Conservation (phyloP, 2,329 filamentous ascomycete genomes). For the Aspergillus sp. region DNA sequence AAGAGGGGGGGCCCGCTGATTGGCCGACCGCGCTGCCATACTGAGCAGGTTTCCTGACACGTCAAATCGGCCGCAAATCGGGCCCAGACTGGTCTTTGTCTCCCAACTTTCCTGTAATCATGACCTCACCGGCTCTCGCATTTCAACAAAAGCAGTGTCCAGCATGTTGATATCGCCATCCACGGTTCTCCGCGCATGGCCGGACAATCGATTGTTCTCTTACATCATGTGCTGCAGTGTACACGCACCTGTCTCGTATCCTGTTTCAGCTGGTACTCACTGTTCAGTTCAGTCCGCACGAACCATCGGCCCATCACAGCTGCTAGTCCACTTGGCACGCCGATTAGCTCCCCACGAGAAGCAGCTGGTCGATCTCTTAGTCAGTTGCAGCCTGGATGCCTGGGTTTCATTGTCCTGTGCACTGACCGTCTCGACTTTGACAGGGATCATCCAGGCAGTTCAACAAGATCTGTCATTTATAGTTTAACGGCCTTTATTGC, state of each 20-base stretch:
- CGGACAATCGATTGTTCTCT: background rate
- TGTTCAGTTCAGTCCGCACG: background rate
- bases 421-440: too few species aligned
- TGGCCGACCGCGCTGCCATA: background rate
- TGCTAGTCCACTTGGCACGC: background rate
- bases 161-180: background rate
- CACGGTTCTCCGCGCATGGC: background rate
- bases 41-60: constrained; percentile 5
- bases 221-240: background rate
- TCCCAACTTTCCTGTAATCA: background rate
- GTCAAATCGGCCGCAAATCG: constrained; percentile 5
- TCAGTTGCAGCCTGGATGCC: too few species aligned
- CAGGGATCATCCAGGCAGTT: too few species aligned
- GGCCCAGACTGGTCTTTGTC: constrained; percentile 6
- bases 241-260: too few species aligned
- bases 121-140: background rate
- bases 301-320: background rate
- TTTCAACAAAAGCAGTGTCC: too few species aligned
- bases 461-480: too few species aligned
- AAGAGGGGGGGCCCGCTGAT: constrained; percentile 1
- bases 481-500: too few species aligned
- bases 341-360: background rate
- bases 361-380: too few species aligned
- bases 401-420: too few species aligned
- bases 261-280: too few species aligned